These are phyloP conservation scores for Paecilomyces fulvus DNA, from an alignment of 2,329 filamentous ascomycete species.

Conservation along the genomic window DNA sequence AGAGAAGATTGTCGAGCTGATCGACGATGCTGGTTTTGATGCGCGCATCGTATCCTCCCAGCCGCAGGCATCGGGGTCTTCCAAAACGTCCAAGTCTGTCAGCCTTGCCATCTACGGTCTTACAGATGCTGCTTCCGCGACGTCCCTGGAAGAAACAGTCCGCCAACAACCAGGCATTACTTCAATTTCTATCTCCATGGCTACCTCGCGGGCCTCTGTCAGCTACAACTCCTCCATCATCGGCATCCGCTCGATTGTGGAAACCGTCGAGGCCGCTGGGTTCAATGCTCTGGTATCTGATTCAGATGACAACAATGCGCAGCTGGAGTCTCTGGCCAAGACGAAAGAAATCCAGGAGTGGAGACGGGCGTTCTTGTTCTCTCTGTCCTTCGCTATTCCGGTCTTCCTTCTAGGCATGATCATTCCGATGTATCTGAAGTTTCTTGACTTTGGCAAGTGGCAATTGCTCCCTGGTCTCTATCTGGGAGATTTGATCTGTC, in stretches of 20 bases:
- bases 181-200: constrained; percentile 64
- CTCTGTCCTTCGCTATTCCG: constrained; percentile 72
- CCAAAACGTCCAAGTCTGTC: constrained; percentile 51
- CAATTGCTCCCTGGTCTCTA: constrained; percentile 65
- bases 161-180: constrained; percentile 59
- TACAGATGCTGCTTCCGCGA: constrained; percentile 62
- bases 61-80: constrained; percentile 48
- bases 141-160: constrained; percentile 61
- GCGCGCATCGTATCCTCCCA: constrained; percentile 72
- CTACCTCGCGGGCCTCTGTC: constrained; percentile 66
- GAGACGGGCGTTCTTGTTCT: constrained; percentile 71
- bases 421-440: constrained; percentile 73
- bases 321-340: constrained; percentile 91
- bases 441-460: constrained; percentile 67
- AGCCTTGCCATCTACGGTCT: constrained; percentile 81
- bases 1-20: constrained; percentile 68
- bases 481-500: constrained; percentile 77
- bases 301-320: constrained; percentile 90
- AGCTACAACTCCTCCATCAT: constrained; percentile 62
- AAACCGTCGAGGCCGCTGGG: constrained; percentile 69
- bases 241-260: constrained; percentile 75
- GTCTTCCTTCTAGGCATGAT: constrained; percentile 93
- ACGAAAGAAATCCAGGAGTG: constrained; percentile 94
- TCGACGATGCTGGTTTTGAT: constrained; percentile 86
- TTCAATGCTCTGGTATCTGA: constrained; percentile 87